phyloP scores from a whole-genome alignment of 2,329 filamentous ascomycete genomes.

The Penicillium sp. region DNA sequence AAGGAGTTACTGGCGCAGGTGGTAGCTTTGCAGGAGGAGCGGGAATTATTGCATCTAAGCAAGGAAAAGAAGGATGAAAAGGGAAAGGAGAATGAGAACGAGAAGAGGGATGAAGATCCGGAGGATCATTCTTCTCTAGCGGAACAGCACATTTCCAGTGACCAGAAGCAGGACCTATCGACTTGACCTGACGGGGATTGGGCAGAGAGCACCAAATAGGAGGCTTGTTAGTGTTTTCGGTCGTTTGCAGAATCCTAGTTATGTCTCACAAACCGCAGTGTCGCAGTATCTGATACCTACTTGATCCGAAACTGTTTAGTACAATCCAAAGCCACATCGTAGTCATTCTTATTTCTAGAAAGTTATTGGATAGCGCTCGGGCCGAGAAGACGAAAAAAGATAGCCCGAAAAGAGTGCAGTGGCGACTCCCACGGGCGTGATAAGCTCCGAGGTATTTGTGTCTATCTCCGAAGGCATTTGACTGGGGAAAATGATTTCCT shows the following conservation, averaged over 20 bases:
- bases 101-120: background rate
- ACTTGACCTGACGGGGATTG: background rate
- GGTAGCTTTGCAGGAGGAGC: background rate
- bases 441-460: constrained; percentile 23
- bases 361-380: background rate
- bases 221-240: background rate
- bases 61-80: background rate
- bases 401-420: background rate
- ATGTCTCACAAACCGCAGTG: background rate
- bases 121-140: background rate
- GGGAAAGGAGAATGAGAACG: background rate
- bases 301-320: background rate
- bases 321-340: background rate
- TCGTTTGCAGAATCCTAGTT: background rate
- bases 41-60: constrained; percentile 1
- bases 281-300: background rate
- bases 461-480: constrained; percentile 19
- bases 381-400: background rate
- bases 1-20: constrained; percentile 2
- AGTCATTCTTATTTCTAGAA: background rate
- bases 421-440: constrained; percentile 2
- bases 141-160: background rate
- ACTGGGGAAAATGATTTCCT: constrained; percentile 11
- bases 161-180: background rate
- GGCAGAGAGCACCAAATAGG: background rate